Percentiles rank a stretch among this genome's conserved stretches.
Conservation (phyloP, 2,329 filamentous ascomycete species). For the Septoria linicola region DNA sequence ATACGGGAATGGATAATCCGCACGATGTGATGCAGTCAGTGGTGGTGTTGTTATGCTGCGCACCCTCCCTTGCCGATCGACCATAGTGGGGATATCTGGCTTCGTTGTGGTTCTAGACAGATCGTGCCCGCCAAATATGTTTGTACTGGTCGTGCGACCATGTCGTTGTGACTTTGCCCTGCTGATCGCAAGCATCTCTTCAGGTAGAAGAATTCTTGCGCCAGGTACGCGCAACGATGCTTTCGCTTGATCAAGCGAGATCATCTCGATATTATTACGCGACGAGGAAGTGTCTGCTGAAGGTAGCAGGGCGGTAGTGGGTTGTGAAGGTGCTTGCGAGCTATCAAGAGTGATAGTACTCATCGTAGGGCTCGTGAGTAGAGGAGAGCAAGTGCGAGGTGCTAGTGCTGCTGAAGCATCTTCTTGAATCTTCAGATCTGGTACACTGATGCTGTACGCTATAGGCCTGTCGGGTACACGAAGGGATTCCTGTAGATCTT, state of each 20-base stretch:
- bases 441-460: constrained; percentile 34
- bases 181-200: constrained; percentile 33
- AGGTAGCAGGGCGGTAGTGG: constrained; percentile 19
- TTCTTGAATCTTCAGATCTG: constrained; percentile 25
- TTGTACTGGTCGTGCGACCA: constrained; percentile 19
- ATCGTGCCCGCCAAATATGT: constrained; percentile 13
- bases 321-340: constrained; percentile 8
- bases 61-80: constrained; percentile 24
- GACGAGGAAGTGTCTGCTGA: constrained; percentile 1
- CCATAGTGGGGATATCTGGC: constrained; percentile 14
- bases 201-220: constrained; percentile 33
- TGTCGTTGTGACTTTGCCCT: constrained; percentile 27
- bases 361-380: constrained; percentile 30
- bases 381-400: constrained; percentile 32
- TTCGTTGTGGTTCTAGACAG: background rate
- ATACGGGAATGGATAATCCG: constrained; percentile 2
- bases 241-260: constrained; percentile 34
- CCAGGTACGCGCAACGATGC: constrained; percentile 30
- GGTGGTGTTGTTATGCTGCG: constrained; percentile 17
- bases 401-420: constrained; percentile 19
- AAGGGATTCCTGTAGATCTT: constrained; percentile 27
- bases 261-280: constrained; percentile 24
- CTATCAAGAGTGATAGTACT: constrained; percentile 17
- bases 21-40: background rate
- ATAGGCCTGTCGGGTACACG: constrained; percentile 31